Conservation (phyloP, 2,329 filamentous ascomycete genomes). For the Orbilia javanica region DNA sequence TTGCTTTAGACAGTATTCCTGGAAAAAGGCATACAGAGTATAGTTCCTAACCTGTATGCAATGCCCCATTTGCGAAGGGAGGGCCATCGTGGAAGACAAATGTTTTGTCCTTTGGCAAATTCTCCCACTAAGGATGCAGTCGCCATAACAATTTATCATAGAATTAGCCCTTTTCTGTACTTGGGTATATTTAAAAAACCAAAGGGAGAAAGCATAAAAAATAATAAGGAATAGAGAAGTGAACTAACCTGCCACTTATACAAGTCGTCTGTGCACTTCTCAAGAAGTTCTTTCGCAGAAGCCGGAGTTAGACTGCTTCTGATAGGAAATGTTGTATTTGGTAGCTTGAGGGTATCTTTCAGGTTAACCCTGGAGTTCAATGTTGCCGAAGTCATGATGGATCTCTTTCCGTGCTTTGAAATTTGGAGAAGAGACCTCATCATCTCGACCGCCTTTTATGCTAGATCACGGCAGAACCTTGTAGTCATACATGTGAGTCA, state of each 20-base stretch:
- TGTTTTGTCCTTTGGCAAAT: slow-evolving; percentile 70
- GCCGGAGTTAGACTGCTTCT: slow-evolving; percentile 54
- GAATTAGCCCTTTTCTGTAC: background rate
- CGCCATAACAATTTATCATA: slow-evolving; percentile 58
- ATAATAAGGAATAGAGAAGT: background rate
- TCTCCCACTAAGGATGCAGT: slow-evolving; percentile 62
- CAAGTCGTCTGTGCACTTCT: slow-evolving; percentile 84
- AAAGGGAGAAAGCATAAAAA: too few relatives aligned
- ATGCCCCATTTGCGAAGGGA: slow-evolving; percentile 91
- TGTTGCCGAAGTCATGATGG: slow-evolving; percentile 55
- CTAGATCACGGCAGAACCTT: slow-evolving; percentile 9
- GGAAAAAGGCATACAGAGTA: background rate
- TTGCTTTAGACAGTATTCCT: background rate
- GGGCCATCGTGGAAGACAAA: slow-evolving; percentile 96
- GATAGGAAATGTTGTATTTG: slow-evolving; percentile 77
- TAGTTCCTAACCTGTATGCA: slow-evolving; percentile 74
- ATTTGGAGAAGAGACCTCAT: slow-evolving; percentile 47
- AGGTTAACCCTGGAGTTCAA: slow-evolving; percentile 59
- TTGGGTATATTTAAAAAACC: background rate
- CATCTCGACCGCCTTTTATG: slow-evolving; percentile 28
- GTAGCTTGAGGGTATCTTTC: slow-evolving; percentile 71
- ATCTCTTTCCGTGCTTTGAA: slow-evolving; percentile 45
- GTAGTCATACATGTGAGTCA: slow-evolving; percentile 52
- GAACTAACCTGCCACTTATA: slow-evolving; percentile 82
- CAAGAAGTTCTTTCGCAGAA: slow-evolving; percentile 72